These are phyloP conservation scores for Populus alba DNA, from an alignment of 345 rosid species.

Conservation along the genomic window DNA sequence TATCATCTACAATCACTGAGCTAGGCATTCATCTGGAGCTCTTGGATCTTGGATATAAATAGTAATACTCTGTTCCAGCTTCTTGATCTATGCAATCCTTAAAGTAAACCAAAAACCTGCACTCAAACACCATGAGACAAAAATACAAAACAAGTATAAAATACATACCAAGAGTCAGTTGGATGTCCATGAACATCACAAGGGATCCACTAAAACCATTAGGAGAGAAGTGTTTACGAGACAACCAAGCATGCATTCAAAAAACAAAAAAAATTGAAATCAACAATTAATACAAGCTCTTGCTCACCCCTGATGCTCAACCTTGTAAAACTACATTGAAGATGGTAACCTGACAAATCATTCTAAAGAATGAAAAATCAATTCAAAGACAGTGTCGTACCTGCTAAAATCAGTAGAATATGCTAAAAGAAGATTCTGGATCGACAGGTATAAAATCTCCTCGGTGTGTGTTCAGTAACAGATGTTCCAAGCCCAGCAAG, in stretches of 20 bases:
- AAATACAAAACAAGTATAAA: not conserved
- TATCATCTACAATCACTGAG: not conserved
- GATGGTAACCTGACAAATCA: not conserved
- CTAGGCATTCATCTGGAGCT: not conserved
- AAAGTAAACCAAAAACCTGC: not conserved
- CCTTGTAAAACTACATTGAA: not conserved
- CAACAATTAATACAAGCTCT: not conserved
- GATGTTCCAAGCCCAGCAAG: slow-evolving; percentile 93
- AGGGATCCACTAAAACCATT: too few relatives aligned
- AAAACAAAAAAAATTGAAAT: not conserved
- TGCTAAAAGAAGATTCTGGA: slow-evolving; percentile 75
- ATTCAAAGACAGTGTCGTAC: slow-evolving; percentile 35
- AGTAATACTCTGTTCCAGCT: not conserved
- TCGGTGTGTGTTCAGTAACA: slow-evolving; percentile 92
- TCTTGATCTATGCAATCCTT: not conserved
- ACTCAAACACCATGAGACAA: too few relatives aligned
- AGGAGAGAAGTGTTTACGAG: not conserved
- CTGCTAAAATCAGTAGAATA: slow-evolving; percentile 90
- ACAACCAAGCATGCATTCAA: not conserved
- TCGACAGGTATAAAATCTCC: slow-evolving; percentile 82
- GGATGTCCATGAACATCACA: not conserved
- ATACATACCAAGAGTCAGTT: not conserved
- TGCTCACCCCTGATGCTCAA: not conserved
- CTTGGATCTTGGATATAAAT: not conserved
- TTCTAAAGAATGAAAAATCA: not conserved